Conservation (phyloP, 345 rosid genomes). For the thale cress (Arabidopsis thaliana) region DNA sequence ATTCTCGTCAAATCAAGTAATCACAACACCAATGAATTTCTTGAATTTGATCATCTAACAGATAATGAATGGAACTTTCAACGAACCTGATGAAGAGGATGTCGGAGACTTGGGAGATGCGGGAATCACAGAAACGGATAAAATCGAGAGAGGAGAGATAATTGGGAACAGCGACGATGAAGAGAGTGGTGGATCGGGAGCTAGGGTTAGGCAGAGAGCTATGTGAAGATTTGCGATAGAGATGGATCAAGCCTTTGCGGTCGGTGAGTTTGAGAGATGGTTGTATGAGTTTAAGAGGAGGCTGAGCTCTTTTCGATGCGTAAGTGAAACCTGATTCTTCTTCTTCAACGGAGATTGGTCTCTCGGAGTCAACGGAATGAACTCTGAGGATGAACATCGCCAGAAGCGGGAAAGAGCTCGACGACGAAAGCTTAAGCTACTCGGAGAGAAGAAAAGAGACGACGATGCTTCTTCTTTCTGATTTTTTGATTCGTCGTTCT, state of each 20-base stretch:
- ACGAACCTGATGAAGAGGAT: constrained; percentile 73
- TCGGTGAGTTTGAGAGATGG: constrained; percentile 57
- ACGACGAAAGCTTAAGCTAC: neutral
- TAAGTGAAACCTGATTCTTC: constrained; percentile 57
- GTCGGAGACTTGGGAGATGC: constrained; percentile 52
- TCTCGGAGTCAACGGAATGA: constrained; percentile 83
- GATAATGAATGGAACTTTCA: neutral
- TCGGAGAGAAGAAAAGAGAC: neutral
- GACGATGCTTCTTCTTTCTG: neutral
- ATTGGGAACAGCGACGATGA: constrained; percentile 86
- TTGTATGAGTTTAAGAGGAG: constrained; percentile 31
- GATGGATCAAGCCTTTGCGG: constrained; percentile 77
- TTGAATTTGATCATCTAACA: constrained; percentile 1
- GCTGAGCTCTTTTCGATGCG: constrained; percentile 40
- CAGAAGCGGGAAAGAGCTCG: constrained; percentile 11
- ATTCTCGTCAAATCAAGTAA: constrained; percentile 11
- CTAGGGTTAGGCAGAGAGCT: constrained; percentile 71
- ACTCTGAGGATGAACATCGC: constrained; percentile 79
- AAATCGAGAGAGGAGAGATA: constrained; percentile 77
- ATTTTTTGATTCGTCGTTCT: neutral
- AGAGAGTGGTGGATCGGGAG: constrained; percentile 73
- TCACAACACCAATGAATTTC: neutral
- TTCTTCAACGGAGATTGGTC: constrained; percentile 57
- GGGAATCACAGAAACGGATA: constrained; percentile 67
- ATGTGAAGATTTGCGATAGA: constrained; percentile 64